phyloP scores from a whole-genome alignment of 78 protist genomes.

The Chrysochromulina parva region DNA sequence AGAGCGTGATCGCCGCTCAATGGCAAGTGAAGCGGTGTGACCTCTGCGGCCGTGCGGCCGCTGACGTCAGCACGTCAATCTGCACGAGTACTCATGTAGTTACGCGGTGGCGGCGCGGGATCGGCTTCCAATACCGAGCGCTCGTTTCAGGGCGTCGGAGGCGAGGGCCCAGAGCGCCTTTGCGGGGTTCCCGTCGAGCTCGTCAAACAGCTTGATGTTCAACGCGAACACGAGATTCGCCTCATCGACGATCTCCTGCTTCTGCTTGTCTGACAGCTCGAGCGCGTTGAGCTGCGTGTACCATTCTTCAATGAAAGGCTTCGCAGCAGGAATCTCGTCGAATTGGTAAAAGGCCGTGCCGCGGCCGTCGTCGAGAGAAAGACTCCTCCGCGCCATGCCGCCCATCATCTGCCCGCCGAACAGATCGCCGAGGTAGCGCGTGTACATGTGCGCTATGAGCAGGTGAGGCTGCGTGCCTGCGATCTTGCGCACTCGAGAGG shows the following conservation, averaged over 20 bases:
- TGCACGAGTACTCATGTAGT: too few species aligned
- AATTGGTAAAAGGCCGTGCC: neutral
- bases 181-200: too few species aligned
- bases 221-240: neutral
- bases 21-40: too few species aligned
- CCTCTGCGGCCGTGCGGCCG: too few species aligned
- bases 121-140: too few species aligned
- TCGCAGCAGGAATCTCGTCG: neutral
- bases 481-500: neutral
- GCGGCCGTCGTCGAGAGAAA: neutral
- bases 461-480: neutral
- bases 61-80: too few species aligned
- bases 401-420: slow-evolving; percentile 16
- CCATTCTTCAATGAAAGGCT: neutral
- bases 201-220: neutral
- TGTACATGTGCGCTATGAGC: slow-evolving; percentile 5
- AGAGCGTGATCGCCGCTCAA: too few species aligned
- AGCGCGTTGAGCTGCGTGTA: neutral
- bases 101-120: too few species aligned
- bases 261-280: neutral
- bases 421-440: slow-evolving; percentile 19
- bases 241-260: neutral
- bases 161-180: too few species aligned
- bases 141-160: too few species aligned
- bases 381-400: neutral